A percentile compares a stretch with the other conserved stretches of the same genome.
Conservation (phyloP, 1,284 basidiomycete species). For the Apiotrichum veenhuisii region DNA sequence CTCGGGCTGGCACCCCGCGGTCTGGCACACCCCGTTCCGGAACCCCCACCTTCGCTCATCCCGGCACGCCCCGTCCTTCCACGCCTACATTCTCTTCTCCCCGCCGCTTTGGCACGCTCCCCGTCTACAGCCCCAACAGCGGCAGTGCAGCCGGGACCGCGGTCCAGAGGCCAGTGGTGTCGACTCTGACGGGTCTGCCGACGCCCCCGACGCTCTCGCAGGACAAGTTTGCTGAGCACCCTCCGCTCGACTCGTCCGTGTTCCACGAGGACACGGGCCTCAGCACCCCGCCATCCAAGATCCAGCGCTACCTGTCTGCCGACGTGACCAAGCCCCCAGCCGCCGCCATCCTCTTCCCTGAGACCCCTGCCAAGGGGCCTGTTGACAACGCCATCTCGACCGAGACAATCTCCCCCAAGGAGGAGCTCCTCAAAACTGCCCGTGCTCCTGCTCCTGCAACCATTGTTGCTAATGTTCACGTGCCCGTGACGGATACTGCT, state of each 20-base stretch:
- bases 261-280: background rate
- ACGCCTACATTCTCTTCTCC: background rate
- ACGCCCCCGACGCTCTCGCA: background rate
- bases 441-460: background rate
- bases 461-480: background rate
- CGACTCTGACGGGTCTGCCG: background rate
- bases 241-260: background rate
- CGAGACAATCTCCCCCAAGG: too few relatives aligned
- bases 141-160: too few relatives aligned
- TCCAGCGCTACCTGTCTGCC: background rate
- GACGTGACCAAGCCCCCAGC: background rate
- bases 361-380: background rate
- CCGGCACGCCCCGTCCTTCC: background rate
- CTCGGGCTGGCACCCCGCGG: slow-evolving; percentile 1
- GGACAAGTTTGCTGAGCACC: background rate
- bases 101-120: background rate
- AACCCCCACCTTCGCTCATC: background rate
- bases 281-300: background rate
- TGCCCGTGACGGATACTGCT: background rate
- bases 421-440: background rate
- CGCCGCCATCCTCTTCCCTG: background rate
- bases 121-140: background rate
- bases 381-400: background rate
- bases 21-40: background rate
- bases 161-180: background rate